These are phyloP conservation scores for Suillus paluster DNA, from an alignment of 768 basidiomycete species.

Conservation along the genomic window DNA sequence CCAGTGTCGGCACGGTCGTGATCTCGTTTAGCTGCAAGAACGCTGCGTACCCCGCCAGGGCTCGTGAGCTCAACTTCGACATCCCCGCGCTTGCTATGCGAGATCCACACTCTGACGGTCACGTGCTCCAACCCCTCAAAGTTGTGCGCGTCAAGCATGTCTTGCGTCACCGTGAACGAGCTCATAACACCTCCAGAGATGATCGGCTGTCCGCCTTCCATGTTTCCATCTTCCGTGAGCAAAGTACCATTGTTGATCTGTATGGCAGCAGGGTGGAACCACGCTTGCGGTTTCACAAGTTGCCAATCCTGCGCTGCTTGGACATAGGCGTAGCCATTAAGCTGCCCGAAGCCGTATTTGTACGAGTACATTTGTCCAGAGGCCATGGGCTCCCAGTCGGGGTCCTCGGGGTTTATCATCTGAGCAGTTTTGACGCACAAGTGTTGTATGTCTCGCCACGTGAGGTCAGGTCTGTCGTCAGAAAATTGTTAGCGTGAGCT, in stretches of 20 bases:
- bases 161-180: conserved; percentile 65
- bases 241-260: conserved; percentile 68
- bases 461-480: conserved; percentile 77
- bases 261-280: conserved; percentile 78
- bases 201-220: conserved; percentile 71
- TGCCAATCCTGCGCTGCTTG: conserved; percentile 82
- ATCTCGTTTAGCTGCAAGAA: conserved; percentile 74
- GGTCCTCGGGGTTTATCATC: conserved; percentile 84
- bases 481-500: conserved; percentile 9
- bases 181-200: conserved; percentile 64
- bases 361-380: conserved; percentile 62
- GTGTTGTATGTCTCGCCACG: conserved; percentile 97
- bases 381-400: conserved; percentile 90
- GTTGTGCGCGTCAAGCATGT: conserved; percentile 73
- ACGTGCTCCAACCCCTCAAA: conserved; percentile 91
- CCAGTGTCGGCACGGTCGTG: conserved; percentile 70
- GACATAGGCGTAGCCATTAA: conserved; percentile 85
- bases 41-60: conserved; percentile 83
- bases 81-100: conserved; percentile 86
- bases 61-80: conserved; percentile 90
- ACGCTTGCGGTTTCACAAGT: conserved; percentile 92
- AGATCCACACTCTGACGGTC: conserved; percentile 91
- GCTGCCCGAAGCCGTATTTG: conserved; percentile 93
- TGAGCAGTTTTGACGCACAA: conserved; percentile 79
- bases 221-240: conserved; percentile 44